Evolutionary conservation across 345 rosid genomes (phyloP), one percentile per base, ranked within the genome.

Genomic region (Nephelium lappaceum): DNA sequence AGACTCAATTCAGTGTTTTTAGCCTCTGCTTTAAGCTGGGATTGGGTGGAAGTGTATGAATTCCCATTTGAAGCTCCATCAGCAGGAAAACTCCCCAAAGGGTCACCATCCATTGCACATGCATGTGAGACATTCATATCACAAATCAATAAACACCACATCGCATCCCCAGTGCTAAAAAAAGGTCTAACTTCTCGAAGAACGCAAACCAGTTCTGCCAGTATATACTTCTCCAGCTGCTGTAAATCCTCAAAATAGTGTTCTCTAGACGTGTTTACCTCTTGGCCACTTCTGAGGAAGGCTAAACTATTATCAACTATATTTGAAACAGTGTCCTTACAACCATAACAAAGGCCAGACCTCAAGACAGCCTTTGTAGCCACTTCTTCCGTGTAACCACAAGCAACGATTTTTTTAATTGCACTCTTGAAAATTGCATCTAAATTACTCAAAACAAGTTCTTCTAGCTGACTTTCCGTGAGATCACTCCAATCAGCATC

Each of bases 61-160:
- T 77, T 74, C 74, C 79, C 85, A 77, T 64, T 81, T 62, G 85
- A 77, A 74, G 78, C 71, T 24, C 81, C 85, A 67, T 89, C 89
- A 61, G 82, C 75, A 24, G 80, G 21, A 80, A 89, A 86, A 67
- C 89, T 77, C 73, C 81, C 81, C 77, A 90, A 78, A 24, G 87
- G 82, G 53, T 90, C 95, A 77, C 92, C 90, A 76, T 93, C 97
- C 88, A 90, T 86, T 71, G 97, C 96, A 89, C 96, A 90, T 74
- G 99, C 98, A 86, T 90, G 96, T 19, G 97, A 87, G 14, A 95
- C 92, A 87, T 95, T 93, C 97, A 95, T 92, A 88, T 95, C 99
- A 83, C 91, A 92, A 65, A 95, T 90, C 84, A 95, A 79, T 74
- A 95, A 84, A 85, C 97, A 89, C 99, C 99, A 93, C 98, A 95